Conservation (phyloP, 2,329 filamentous ascomycete genomes). For the Paracamarosporium sp. region DNA sequence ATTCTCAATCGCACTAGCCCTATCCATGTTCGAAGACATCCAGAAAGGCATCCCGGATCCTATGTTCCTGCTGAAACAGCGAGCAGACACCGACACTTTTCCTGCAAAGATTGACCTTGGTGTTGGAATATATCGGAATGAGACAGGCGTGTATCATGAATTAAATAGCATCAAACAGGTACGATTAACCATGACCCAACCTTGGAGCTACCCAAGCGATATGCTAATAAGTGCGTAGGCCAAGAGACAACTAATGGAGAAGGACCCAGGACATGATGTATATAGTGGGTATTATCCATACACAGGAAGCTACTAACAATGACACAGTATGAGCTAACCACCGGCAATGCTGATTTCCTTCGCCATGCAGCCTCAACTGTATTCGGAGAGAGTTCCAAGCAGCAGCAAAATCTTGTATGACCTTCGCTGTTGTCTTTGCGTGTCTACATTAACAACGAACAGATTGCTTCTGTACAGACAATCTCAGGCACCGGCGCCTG, state of each 20-base stretch:
- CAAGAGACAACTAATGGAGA: no score
- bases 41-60: no score
- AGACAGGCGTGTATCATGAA: slow-evolving; percentile 41
- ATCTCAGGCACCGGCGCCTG: slow-evolving; percentile 49
- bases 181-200: no score
- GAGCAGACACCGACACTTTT: slow-evolving; percentile 34
- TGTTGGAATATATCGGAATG: slow-evolving; percentile 47
- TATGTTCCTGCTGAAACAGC: slow-evolving; percentile 41
- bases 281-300: no score
- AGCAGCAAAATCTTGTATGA: no score
- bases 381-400: slow-evolving; percentile 27
- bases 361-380: no score
- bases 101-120: slow-evolving; percentile 46
- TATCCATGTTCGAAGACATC: no score
- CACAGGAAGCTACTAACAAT: no score
- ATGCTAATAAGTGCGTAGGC: slow-evolving; percentile 1
- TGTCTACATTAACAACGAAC: slow-evolving; percentile 7
- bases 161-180: slow-evolving; percentile 32
- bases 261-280: no score
- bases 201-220: slow-evolving; percentile 7
- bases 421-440: slow-evolving; percentile 46
- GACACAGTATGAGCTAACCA: no score
- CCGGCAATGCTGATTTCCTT: no score
- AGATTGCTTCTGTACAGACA: slow-evolving; percentile 45
- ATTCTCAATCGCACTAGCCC: no score